Percentiles rank a stretch among this genome's conserved stretches.
These are phyloP conservation scores for Lepidopterella palustris DNA, from an alignment of 495 filamentous ascomycete genomes.

Conservation along the genomic window DNA sequence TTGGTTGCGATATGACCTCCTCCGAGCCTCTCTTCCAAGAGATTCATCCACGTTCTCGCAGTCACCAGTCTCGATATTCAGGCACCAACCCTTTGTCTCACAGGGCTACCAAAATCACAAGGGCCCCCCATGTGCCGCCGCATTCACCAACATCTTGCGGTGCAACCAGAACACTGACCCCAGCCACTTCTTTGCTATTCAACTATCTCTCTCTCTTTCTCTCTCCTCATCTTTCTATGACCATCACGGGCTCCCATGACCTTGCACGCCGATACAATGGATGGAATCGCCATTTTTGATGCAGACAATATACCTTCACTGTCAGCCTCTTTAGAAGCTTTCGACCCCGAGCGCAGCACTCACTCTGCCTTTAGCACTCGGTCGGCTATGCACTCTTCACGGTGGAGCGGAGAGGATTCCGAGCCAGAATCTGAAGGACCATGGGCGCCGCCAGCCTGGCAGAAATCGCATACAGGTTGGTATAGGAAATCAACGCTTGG, in stretches of 20 bases:
- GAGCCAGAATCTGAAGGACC: slow-evolving; percentile 41
- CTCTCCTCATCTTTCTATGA: neutral
- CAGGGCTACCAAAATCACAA: slow-evolving; percentile 26
- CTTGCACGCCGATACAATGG: slow-evolving; percentile 15
- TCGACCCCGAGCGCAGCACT: slow-evolving; percentile 26
- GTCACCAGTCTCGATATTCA: slow-evolving; percentile 6
- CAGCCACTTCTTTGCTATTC: slow-evolving; percentile 8
- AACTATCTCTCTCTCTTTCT: neutral
- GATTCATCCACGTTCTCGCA: neutral
- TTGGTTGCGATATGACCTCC: neutral
- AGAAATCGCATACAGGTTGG: slow-evolving; percentile 53
- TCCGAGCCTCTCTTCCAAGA: neutral
- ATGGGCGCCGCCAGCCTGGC: slow-evolving; percentile 58
- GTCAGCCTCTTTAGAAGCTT: slow-evolving; percentile 23
- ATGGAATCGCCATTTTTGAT: slow-evolving; percentile 22
- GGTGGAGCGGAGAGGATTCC: slow-evolving; percentile 28
- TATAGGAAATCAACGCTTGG: slow-evolving; percentile 50
- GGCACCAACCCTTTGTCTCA: slow-evolving; percentile 24
- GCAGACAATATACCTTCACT: slow-evolving; percentile 26
- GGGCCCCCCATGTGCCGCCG: slow-evolving; percentile 22
- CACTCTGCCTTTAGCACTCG: slow-evolving; percentile 20
- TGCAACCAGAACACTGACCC: slow-evolving; percentile 9
- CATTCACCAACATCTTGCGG: slow-evolving; percentile 17
- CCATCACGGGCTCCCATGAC: neutral
- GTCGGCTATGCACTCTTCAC: slow-evolving; percentile 22